Conservation (phyloP, 2,329 filamentous ascomycete genomes). For the Parastagonospora avenae region DNA sequence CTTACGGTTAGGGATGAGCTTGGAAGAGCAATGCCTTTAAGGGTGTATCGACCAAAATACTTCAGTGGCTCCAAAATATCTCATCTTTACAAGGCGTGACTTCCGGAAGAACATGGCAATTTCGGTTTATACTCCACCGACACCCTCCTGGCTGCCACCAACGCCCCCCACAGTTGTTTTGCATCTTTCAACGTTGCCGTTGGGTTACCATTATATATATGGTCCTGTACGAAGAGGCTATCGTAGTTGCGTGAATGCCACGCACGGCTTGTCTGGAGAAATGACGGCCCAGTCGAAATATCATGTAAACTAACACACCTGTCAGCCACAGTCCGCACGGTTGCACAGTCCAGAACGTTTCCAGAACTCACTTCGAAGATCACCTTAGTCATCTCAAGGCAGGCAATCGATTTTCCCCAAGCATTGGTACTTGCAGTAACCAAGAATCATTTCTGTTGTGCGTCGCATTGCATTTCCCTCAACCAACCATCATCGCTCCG, state of each 20-base stretch:
- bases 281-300: slow-evolving; percentile 32
- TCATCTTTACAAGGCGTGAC: too few relatives aligned
- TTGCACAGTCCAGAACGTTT: background rate
- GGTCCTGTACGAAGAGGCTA: slow-evolving; percentile 25
- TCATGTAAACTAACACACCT: slow-evolving; percentile 14
- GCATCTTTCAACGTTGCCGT: background rate
- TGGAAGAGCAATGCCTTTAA: too few relatives aligned
- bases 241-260: slow-evolving; percentile 25
- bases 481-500: slow-evolving; percentile 56
- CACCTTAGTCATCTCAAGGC: slow-evolving; percentile 42
- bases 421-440: slow-evolving; percentile 40
- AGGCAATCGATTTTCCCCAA: slow-evolving; percentile 39
- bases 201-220: slow-evolving; percentile 27
- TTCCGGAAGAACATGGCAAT: too few relatives aligned
- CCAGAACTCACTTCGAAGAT: slow-evolving; percentile 48
- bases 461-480: slow-evolving; percentile 31
- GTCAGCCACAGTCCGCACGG: background rate
- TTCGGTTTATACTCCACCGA: too few relatives aligned
- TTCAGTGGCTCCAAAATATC: too few relatives aligned
- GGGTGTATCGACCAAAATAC: too few relatives aligned
- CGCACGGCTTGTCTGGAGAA: slow-evolving; percentile 26
- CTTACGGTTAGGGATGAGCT: slow-evolving; percentile 15
- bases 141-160: too few relatives aligned
- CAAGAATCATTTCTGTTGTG: slow-evolving; percentile 37
- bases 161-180: too few relatives aligned